Evolutionary conservation across 139 green algal genomes (phyloP).

Genomic region (Spirogloea muscicola): DNA sequence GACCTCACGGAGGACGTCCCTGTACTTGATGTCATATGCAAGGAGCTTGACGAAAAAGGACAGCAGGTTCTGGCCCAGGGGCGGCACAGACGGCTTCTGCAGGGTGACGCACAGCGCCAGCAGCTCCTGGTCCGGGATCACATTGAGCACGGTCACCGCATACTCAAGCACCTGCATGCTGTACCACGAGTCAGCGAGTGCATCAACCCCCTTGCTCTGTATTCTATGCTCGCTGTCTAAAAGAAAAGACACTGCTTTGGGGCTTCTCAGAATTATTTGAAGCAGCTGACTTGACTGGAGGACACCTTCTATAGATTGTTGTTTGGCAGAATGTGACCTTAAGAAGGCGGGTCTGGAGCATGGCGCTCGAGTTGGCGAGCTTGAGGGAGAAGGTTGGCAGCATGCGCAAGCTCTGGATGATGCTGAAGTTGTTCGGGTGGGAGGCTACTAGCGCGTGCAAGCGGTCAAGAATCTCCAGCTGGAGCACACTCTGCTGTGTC

Average conservation of each 20-base stretch:
- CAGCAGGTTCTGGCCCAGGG: background rate
- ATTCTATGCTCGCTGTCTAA: too few species aligned
- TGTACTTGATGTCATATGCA: conserved; percentile 24
- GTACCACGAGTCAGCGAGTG: too few species aligned
- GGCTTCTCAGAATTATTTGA: too few species aligned
- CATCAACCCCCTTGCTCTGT: too few species aligned
- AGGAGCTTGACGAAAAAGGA: conserved; percentile 39
- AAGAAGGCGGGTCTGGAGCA: conserved; percentile 29
- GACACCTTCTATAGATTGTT: too few species aligned
- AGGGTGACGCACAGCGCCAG: conserved; percentile 29
- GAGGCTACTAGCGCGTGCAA: conserved; percentile 18
- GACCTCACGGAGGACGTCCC: conserved; percentile 26
- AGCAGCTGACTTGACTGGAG: too few species aligned
- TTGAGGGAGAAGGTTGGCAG: conserved; percentile 8
- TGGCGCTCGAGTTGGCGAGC: background rate
- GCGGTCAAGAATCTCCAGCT: conserved; percentile 40
- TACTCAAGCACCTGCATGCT: conserved; percentile 44
- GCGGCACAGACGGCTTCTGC: conserved; percentile 4
- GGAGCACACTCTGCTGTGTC: conserved; percentile 17
- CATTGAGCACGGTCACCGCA: conserved; percentile 14
- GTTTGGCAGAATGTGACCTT: too few species aligned
- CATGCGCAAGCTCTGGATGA: conserved; percentile 24
- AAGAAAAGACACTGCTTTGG: too few species aligned
- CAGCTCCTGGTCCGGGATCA: conserved; percentile 42
- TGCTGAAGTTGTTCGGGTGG: conserved; percentile 26